phyloP scores from a whole-genome alignment of 441 rosid genomes.

The Biscutella laevigata region DNA sequence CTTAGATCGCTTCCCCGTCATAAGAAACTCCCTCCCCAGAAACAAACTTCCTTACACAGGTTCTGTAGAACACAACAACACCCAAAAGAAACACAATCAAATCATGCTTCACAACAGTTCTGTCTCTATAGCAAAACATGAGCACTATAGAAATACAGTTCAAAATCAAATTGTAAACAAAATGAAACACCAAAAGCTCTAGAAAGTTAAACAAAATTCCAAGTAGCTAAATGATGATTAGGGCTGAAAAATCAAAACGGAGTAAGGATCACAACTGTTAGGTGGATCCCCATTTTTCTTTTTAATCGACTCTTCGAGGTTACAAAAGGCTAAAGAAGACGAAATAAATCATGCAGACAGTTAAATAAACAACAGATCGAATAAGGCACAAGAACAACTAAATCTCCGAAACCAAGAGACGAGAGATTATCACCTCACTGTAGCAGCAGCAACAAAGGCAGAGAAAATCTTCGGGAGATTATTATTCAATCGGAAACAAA shows the following conservation, averaged over 20 bases:
- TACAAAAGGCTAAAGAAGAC: conserved; percentile 3
- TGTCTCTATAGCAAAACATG: background rate
- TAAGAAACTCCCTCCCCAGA: conserved; percentile 17
- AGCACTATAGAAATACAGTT: background rate
- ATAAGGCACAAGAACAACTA: background rate
- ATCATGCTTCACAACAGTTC: conserved; percentile 8
- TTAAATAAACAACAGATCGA: conserved; percentile 7
- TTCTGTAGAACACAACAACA: conserved; percentile 11
- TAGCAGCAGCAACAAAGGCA: conserved; percentile 1
- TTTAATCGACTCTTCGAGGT: background rate
- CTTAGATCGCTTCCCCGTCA: conserved; percentile 66
- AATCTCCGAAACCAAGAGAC: background rate
- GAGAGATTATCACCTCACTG: conserved; percentile 8
- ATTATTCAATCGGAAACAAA: background rate
- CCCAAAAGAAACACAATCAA: conserved; percentile 4
- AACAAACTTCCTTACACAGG: conserved; percentile 18
- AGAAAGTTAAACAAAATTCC: background rate
- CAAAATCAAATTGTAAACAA: background rate
- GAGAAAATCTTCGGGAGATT: background rate
- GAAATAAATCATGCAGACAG: conserved; percentile 24
- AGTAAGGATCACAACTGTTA: conserved; percentile 1
- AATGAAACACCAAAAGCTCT: background rate
- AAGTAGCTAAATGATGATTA: background rate
- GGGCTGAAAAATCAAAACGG: background rate
- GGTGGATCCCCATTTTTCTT: background rate